These are phyloP conservation scores for Phytophthora sp. DNA, from an alignment of 352 stramenopile genomes.

Conservation along the genomic window DNA sequence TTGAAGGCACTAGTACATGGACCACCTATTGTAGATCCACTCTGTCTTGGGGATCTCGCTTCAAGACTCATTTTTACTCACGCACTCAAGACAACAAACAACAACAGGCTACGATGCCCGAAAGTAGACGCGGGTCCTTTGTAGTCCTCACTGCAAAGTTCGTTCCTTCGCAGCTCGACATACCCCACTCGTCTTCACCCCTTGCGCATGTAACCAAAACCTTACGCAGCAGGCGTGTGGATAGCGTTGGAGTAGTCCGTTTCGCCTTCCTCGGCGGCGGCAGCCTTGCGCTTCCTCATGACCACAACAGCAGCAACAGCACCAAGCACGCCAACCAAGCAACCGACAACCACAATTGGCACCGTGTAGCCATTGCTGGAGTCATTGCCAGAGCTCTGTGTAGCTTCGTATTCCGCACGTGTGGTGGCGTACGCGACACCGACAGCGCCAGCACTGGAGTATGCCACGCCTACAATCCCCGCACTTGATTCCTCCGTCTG, in stretches of 20 bases:
- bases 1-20: neutral
- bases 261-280: slow-evolving; percentile 11
- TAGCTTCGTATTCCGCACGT: slow-evolving; percentile 29
- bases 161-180: slow-evolving; percentile 14
- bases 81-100: slow-evolving; percentile 19
- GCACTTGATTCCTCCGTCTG: slow-evolving; percentile 6
- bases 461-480: slow-evolving; percentile 11
- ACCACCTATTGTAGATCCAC: slow-evolving; percentile 11
- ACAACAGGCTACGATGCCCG: neutral
- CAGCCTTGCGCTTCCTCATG: slow-evolving; percentile 44
- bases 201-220: neutral
- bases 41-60: neutral
- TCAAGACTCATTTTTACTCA: slow-evolving; percentile 10
- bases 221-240: slow-evolving; percentile 18
- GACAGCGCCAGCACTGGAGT: slow-evolving; percentile 21
- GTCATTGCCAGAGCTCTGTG: slow-evolving; percentile 13
- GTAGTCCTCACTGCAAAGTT: slow-evolving; percentile 10
- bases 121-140: neutral
- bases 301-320: slow-evolving; percentile 45
- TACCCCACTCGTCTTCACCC: slow-evolving; percentile 5
- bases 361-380: slow-evolving; percentile 20
- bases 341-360: slow-evolving; percentile 40
- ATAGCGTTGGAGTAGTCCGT: slow-evolving; percentile 38
- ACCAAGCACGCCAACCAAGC: slow-evolving; percentile 46
- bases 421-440: slow-evolving; percentile 38